Evolutionary conservation across 75 land plant species (phyloP), one percentile per base, ranked within the genome.

Genomic region (Picea sitchensis): DNA sequence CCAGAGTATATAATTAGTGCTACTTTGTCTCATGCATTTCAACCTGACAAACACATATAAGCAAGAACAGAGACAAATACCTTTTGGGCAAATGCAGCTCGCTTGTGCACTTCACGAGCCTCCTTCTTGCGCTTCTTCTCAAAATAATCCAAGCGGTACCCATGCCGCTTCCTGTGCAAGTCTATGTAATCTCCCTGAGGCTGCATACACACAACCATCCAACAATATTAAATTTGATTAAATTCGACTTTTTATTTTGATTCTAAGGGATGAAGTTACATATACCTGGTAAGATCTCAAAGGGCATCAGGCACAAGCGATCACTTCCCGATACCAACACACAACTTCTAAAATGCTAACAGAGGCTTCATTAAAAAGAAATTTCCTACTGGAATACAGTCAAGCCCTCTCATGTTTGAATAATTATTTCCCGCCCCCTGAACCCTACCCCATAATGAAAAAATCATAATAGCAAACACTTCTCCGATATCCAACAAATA

Each of bases 171-270:
- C 86, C 90, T 80, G 75, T 91, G 94, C 59, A 92, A 82, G 74
- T 96, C 95, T 15, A 96, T 96, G 86, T 94, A 90, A 86, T 96
- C 99, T 81, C 99, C 99, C 87, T 96, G 99, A 81, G 98, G 98
- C 99, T 95, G 90, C 81, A 78, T 78, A 76, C 31, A 58, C 38
- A 59, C 11, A 3, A 64, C 21, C 65, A 51, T 51, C 12, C 56
- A 51, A 51, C 56, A 51, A 51, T 12, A 51, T 51, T 51, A 9
- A 51, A 51, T 1, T 51, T 51, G 12, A 51, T 51, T 51, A 1
- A 51, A 51, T 51, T 9, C 56, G 56, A 51, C 0, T 51, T 51
- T 1, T 51, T 51, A 51, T 51, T 51, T 51, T 51, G 12, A 51
- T 51, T 51, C 11, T 51, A 51, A 47, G 8, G 51, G 8, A 51